Evolutionary conservation across 306 rosid genomes (phyloP).

Genomic region (Astragalus glycyphyllos): DNA sequence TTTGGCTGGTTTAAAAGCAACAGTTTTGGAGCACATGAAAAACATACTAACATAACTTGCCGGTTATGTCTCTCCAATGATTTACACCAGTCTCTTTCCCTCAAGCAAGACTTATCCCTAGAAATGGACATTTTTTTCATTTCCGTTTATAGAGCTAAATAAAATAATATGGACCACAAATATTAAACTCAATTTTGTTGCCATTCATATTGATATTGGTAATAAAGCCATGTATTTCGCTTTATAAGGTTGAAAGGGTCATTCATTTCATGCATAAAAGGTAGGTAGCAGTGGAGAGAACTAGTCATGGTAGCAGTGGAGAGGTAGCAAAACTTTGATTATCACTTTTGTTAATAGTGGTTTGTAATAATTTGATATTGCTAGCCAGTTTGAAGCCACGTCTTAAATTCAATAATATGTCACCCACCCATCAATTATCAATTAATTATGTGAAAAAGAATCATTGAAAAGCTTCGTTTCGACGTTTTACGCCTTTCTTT

Average conservation of each 20-base stretch:
- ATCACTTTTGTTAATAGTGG: too few relatives aligned
- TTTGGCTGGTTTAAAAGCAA: conserved; percentile 30
- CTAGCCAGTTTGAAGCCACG: conserved; percentile 2
- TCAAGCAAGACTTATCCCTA: neutral
- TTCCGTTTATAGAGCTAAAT: neutral
- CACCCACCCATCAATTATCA: conserved; percentile 16
- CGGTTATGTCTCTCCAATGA: conserved; percentile 26
- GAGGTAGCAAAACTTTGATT: too few relatives aligned
- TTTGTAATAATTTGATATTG: neutral
- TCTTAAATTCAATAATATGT: conserved; percentile 40
- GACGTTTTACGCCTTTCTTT: conserved; percentile 46
- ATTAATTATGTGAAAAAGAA: conserved; percentile 30
- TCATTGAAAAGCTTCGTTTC: conserved; percentile 51
- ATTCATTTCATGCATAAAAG: too few relatives aligned
- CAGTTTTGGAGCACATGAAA: conserved; percentile 31
- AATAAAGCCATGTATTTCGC: too few relatives aligned
- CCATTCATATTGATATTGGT: too few relatives aligned
- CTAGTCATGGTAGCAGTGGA: too few relatives aligned
- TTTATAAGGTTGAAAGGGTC: too few relatives aligned
- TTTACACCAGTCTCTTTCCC: conserved; percentile 37
- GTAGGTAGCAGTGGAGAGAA: too few relatives aligned
- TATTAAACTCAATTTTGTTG: too few relatives aligned
- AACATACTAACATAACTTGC: conserved; percentile 20
- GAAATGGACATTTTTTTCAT: neutral
- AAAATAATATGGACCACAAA: neutral